Evolutionary conservation across 176 grass and related monocot species (phyloP), one percentile per base, ranked within the genome.

Genomic region (Elaeis guineensis): DNA sequence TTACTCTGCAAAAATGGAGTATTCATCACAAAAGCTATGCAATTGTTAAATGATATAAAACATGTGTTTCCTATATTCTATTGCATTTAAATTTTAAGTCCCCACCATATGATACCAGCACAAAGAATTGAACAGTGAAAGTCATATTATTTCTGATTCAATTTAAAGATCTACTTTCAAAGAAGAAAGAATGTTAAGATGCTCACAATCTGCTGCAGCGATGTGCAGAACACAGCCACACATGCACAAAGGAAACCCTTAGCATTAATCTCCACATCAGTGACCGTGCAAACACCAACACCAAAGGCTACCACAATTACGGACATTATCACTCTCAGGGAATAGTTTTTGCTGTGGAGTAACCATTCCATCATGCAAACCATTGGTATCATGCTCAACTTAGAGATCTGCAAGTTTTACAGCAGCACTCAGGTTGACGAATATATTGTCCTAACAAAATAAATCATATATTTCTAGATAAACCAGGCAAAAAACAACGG

Each of bases 341-440:
- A 81, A 67, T 95, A 95, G 79, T 77, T 77, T 75, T 90, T 95
- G 67, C 80, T 81, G 65, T 90, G 76, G 6, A 84, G 74, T 32
- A 86, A 71, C 80, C 79, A 95, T 50, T 95, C 91, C 91, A 95
- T 90, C 17, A 90, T 44, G 65, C 86, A 95, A 59, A 95, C 91
- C 17, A 90, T 83, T 4, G 91, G 91, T 82, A 95, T 90, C 80
- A 95, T 95, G 74, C 90, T 95, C 74, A 95, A 25, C 58, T 95
- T 95, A 61, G 90, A 84, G 65, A 95, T 95, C 90, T 90, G 32
- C 72, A 64, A 35, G 54, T 70, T 60, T 7, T 4, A 18, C 65
- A 5, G 29, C 21, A 17, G 63, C 51, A 20, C 18, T 5, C 29
- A 44, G 9, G 0, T 50, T 88, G 18, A 81, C 63, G 19, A 24